Percentiles rank a stretch among this genome's conserved stretches.
Evolutionary conservation across 148 eudicot species (phyloP).

Genomic region (Simmondsia chinensis): DNA sequence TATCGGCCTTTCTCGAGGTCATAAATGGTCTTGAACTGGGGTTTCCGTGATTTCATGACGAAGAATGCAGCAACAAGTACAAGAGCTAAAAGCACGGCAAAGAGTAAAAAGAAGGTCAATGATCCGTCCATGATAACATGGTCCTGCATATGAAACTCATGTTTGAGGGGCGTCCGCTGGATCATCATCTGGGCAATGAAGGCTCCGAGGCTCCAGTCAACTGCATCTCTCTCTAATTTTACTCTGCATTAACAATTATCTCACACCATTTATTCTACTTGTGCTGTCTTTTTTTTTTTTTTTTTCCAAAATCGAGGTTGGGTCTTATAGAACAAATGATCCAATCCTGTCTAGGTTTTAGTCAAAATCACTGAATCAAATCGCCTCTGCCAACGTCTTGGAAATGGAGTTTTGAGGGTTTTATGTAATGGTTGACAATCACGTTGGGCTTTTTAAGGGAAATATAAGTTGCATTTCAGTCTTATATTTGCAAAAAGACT

Average conservation of each 20-base stretch:
- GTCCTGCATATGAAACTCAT: constrained; percentile 9
- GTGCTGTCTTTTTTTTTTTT: too few species aligned
- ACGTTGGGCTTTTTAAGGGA: too few species aligned
- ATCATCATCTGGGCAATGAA: constrained; percentile 24
- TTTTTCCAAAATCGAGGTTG: not conserved
- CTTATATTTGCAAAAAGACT: too few species aligned
- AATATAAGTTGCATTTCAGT: too few species aligned
- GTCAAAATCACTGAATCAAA: too few species aligned
- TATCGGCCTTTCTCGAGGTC: constrained; percentile 45
- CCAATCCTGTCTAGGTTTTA: too few species aligned
- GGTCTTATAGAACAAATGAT: too few species aligned
- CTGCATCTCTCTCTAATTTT: constrained; percentile 11
- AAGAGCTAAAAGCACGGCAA: constrained; percentile 23
- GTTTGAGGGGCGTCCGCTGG: constrained; percentile 22
- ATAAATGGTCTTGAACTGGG: constrained; percentile 37
- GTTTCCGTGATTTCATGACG: constrained; percentile 40
- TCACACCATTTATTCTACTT: too few species aligned
- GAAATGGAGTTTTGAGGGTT: too few species aligned
- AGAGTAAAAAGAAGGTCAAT: constrained; percentile 24
- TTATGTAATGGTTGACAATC: too few species aligned
- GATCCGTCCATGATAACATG: constrained; percentile 27
- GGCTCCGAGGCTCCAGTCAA: constrained; percentile 41
- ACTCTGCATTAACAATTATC: constrained; percentile 7
- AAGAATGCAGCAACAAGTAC: constrained; percentile 27
- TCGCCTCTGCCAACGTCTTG: too few species aligned